A percentile compares a stretch with the other conserved stretches of the same genome.
These are phyloP conservation scores for Xylaria sp. DNA, from an alignment of 495 filamentous ascomycete species.

Conservation along the genomic window DNA sequence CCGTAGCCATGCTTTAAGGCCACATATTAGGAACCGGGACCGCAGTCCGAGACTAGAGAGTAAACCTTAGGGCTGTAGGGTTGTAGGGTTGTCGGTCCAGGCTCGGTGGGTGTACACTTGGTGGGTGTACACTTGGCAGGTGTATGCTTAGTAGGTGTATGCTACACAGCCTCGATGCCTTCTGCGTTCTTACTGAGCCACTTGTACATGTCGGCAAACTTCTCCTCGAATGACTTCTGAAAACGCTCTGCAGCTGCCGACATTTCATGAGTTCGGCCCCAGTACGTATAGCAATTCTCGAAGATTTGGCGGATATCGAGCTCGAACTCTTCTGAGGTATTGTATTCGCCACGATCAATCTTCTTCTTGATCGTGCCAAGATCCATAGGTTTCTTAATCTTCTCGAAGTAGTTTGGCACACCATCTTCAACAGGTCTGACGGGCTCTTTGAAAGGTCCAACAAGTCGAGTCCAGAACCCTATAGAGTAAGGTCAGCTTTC, in stretches of 20 bases:
- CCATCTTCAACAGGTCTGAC: slow-evolving; percentile 53
- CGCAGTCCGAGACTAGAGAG: neutral
- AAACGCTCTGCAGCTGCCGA: slow-evolving; percentile 53
- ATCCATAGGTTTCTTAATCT: slow-evolving; percentile 57
- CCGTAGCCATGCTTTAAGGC: neutral
- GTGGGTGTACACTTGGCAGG: neutral
- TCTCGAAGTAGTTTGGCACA: slow-evolving; percentile 56
- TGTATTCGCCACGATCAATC: slow-evolving; percentile 53
- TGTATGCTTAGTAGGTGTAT: neutral
- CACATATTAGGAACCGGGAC: neutral
- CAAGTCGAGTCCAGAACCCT: slow-evolving; percentile 66
- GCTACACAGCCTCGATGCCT: slow-evolving; percentile 11
- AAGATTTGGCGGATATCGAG: slow-evolving; percentile 59
- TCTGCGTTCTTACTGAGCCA: slow-evolving; percentile 58
- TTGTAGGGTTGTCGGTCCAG: neutral
- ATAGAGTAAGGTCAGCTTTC: slow-evolving; percentile 18
- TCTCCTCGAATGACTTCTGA: slow-evolving; percentile 59
- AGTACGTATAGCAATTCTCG: slow-evolving; percentile 57
- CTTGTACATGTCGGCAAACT: slow-evolving; percentile 55
- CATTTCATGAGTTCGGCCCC: slow-evolving; percentile 51
- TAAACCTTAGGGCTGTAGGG: neutral
- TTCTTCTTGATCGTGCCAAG: slow-evolving; percentile 57
- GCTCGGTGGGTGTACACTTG: neutral
- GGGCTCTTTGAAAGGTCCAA: slow-evolving; percentile 58
- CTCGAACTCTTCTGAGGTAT: slow-evolving; percentile 50